Conservation (phyloP, 139 green algal genomes). For the Coelastrella sp. region DNA sequence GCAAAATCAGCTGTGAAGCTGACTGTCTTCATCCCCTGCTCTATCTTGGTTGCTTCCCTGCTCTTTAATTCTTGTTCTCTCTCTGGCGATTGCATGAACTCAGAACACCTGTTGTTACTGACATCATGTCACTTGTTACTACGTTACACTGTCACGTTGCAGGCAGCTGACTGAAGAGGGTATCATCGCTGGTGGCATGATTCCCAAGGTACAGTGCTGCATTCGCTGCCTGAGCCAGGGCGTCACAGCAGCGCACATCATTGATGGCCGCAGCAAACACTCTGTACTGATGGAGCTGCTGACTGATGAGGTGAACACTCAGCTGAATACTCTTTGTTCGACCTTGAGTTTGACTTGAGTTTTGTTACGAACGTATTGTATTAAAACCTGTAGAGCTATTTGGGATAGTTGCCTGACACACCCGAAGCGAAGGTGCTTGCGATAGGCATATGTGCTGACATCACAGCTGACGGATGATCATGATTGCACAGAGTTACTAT, state of each 20-base stretch:
- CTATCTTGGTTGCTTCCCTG: too few species aligned
- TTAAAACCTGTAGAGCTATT: neutral
- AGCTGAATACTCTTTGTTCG: neutral
- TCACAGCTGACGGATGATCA: neutral
- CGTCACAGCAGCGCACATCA: constrained; percentile 97
- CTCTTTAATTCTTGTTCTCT: too few species aligned
- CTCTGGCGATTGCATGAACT: too few species aligned
- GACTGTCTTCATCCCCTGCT: too few species aligned
- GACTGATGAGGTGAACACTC: constrained; percentile 79
- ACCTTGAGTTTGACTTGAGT: neutral
- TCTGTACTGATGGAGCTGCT: constrained; percentile 98
- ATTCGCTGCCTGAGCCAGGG: constrained; percentile 94
- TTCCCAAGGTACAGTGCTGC: constrained; percentile 92
- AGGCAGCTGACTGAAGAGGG: constrained; percentile 88
- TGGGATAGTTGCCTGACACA: neutral
- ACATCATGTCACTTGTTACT: too few species aligned
- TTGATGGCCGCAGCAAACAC: constrained; percentile 94
- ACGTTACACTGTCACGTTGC: neutral
- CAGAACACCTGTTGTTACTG: too few species aligned
- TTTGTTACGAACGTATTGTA: neutral
- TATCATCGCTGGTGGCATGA: constrained; percentile 84
- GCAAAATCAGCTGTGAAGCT: too few species aligned
- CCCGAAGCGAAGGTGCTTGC: neutral
- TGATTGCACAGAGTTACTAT: neutral
- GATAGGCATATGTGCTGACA: neutral